phyloP scores from a whole-genome alignment of 2,329 filamentous ascomycete genomes.

The Ciborinia camelliae region DNA sequence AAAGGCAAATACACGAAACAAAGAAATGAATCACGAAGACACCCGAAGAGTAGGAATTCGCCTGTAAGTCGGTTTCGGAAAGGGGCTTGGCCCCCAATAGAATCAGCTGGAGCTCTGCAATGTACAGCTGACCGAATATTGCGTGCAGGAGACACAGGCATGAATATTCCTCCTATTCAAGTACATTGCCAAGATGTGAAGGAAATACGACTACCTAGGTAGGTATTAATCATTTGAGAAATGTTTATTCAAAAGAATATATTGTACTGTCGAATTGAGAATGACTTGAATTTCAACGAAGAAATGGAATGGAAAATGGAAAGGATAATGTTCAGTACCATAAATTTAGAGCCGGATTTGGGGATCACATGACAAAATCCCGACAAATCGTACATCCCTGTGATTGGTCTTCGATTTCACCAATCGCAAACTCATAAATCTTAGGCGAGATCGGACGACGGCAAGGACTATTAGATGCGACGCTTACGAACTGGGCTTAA shows the following conservation, averaged over 20 bases:
- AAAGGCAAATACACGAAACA: background rate
- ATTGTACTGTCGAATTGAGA: background rate
- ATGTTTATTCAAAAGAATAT: background rate
- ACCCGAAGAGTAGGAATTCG: background rate
- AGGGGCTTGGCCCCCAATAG: conserved; percentile 7
- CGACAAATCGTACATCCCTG: conserved; percentile 5
- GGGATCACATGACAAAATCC: conserved; percentile 7
- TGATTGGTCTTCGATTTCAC: background rate
- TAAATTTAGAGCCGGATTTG: background rate
- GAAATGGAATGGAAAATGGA: no score
- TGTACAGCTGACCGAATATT: background rate
- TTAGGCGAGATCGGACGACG: conserved; percentile 12
- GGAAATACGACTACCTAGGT: conserved; percentile 3
- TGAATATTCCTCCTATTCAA: background rate
- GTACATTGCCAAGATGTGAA: conserved; percentile 1
- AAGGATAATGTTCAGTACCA: background rate
- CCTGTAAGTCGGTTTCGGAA: conserved; percentile 3
- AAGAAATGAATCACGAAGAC: background rate
- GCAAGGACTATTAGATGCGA: conserved; percentile 4
- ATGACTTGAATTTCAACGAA: background rate
- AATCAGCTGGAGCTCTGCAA: background rate
- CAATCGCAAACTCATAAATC: background rate
- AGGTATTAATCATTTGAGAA: background rate
- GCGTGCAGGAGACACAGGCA: background rate
- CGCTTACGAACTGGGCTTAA: conserved; percentile 10